These are phyloP conservation scores for Yamadazyma olivae DNA, from an alignment of 805 yeast genomes.

Conservation along the genomic window DNA sequence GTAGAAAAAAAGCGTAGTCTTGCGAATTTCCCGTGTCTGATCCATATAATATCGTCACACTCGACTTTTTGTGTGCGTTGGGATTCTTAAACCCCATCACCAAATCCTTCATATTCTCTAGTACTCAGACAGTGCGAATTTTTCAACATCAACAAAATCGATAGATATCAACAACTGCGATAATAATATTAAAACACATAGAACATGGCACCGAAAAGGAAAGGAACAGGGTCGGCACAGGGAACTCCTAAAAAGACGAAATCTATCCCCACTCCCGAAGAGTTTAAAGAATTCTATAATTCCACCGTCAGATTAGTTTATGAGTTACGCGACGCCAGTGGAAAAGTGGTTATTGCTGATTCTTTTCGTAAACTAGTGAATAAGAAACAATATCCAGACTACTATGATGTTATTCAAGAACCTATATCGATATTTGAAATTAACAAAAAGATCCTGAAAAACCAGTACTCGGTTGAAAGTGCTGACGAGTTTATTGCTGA, in stretches of 20 bases:
- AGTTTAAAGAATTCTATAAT: slow-evolving; percentile 24
- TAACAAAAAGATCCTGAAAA: slow-evolving; percentile 39
- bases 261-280: slow-evolving; percentile 13
- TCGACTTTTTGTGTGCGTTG: slow-evolving; percentile 5
- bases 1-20: slow-evolving; percentile 71
- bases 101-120: too few relatives aligned
- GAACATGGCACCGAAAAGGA: slow-evolving; percentile 25
- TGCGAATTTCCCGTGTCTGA: slow-evolving; percentile 92
- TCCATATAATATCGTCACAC: slow-evolving; percentile 71
- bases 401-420: slow-evolving; percentile 29
- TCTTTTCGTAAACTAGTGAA: slow-evolving; percentile 35
- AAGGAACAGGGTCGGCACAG: slow-evolving; percentile 9
- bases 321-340: slow-evolving; percentile 28
- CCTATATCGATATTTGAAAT: slow-evolving; percentile 36
- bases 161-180: too few relatives aligned
- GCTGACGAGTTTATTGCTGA: slow-evolving; percentile 31
- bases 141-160: background rate
- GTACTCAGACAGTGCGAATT: background rate
- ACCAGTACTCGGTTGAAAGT: slow-evolving; percentile 37
- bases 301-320: slow-evolving; percentile 30
- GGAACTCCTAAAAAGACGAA: slow-evolving; percentile 13
- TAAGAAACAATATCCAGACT: slow-evolving; percentile 38
- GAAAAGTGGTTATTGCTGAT: slow-evolving; percentile 19
- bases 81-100: too few relatives aligned
- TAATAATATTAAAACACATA: background rate